Percentiles rank a stretch among this genome's conserved stretches.
These are phyloP conservation scores for Leishmania major DNA, from an alignment of 208 protist genomes.

Conservation along the genomic window DNA sequence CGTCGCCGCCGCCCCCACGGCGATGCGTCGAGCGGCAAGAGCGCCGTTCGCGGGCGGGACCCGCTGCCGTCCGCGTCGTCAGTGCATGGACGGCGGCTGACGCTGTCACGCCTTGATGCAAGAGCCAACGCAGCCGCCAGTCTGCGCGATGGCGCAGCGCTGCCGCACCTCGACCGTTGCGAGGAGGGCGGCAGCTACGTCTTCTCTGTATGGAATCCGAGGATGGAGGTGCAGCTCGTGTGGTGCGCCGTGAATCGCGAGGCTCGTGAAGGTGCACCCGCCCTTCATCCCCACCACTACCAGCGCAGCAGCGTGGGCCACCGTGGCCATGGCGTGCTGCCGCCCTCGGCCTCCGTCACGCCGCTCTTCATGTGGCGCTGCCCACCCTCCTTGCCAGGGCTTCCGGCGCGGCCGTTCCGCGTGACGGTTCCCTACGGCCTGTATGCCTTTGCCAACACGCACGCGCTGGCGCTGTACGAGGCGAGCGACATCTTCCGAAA, in stretches of 20 bases:
- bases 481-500: constrained; percentile 67
- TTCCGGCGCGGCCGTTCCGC: constrained; percentile 56
- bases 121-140: not conserved
- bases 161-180: constrained; percentile 33
- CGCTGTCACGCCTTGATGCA: not conserved
- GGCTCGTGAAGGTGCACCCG: constrained; percentile 34
- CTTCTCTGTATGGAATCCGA: constrained; percentile 73
- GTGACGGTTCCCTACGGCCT: constrained; percentile 57
- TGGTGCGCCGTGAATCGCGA: constrained; percentile 73
- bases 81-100: not conserved
- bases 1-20: not conserved
- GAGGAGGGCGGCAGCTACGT: constrained; percentile 70
- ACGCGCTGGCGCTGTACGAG: constrained; percentile 71
- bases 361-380: constrained; percentile 65
- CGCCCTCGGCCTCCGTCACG: constrained; percentile 25
- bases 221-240: constrained; percentile 56
- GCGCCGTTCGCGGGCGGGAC: not conserved
- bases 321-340: not conserved
- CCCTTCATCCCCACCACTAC: constrained; percentile 19
- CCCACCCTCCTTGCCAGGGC: constrained; percentile 71
- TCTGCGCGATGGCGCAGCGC: not conserved
- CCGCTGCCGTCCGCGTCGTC: constrained; percentile 4
- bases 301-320: not conserved
- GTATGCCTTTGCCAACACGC: constrained; percentile 51
- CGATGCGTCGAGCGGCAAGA: not conserved